Evolutionary conservation across 345 rosid genomes (phyloP), one percentile per base, ranked within the genome.

Genomic region (Xanthoceras sorbifolium): DNA sequence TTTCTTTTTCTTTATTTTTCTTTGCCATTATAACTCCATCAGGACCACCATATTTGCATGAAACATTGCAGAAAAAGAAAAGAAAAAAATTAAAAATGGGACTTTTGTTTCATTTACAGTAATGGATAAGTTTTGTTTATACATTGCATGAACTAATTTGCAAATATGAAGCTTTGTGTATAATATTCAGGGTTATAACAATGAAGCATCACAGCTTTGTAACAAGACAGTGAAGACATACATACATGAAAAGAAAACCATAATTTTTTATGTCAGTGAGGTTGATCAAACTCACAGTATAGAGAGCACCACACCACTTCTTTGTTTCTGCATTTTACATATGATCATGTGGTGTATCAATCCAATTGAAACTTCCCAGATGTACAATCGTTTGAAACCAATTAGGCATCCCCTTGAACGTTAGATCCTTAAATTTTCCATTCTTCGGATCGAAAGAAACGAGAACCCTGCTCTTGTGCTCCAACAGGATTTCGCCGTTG

Each of bases 311-410:
- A 32, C 68, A 42, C 22, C 44, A 69, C 31, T 63, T 8, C 66
- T 10, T 28, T 68, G 18, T 34, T 57, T 54, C 65, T 64, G 73
- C 68, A n/a, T 52, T 36, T 76, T 69, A 83, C 31, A 83, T 54
- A 74, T 57, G 11, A 22, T 77, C 75, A 67, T 68, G 62, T 29
- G 84, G 89, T 61, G 83, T 83, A 65, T 87, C 75, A 64, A 91
- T 83, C 97, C 97, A 89, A 76, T 83, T 86, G 75, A 94, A 82
- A 75, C 88, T 88, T 72, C 93, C 95, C 29, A 80, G 79, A 87
- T 91, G 97, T 80, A 87, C 89, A 64, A 87, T 71, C 26, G 97
- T 74, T 40, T 90, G 93, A 79, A 93, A 94, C 93, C 92, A 91
- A 29, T 82, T 87, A 18, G 97, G 98, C 50, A 81, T 70, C n/a